Conservation (phyloP, 495 filamentous ascomycete genomes). For the Penicillium egyptiacum region DNA sequence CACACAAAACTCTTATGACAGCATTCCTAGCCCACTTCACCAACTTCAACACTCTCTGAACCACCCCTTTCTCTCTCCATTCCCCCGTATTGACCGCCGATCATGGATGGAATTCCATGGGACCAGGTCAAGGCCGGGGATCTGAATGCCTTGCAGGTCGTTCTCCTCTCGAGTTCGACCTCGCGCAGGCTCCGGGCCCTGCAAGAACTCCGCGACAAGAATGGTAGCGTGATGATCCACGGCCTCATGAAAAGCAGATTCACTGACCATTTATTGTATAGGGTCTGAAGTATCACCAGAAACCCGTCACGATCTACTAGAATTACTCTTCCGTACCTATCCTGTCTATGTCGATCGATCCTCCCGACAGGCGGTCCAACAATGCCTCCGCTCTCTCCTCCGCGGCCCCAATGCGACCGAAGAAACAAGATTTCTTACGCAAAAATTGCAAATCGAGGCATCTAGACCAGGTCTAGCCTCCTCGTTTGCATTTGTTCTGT, state of each 20-base stretch:
- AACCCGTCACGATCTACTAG: slow-evolving; percentile 51
- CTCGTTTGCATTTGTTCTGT: slow-evolving; percentile 79
- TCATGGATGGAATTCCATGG: slow-evolving; percentile 52
- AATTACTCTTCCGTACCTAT: slow-evolving; percentile 79
- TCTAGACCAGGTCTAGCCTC: slow-evolving; percentile 72
- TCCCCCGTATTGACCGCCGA: slow-evolving; percentile 36
- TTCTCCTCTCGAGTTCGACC: slow-evolving; percentile 51
- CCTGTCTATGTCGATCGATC: slow-evolving; percentile 80
- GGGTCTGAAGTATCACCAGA: slow-evolving; percentile 39
- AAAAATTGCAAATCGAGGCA: slow-evolving; percentile 60
- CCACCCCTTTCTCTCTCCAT: slow-evolving; percentile 22
- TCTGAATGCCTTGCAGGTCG: slow-evolving; percentile 46
- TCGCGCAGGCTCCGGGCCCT: slow-evolving; percentile 48
- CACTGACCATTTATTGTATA: slow-evolving; percentile 19
- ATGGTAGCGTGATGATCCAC: slow-evolving; percentile 31
- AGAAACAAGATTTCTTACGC: slow-evolving; percentile 59
- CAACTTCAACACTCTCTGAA: slow-evolving; percentile 16
- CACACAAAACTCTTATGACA: slow-evolving; percentile 52
- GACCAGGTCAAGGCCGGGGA: slow-evolving; percentile 50
- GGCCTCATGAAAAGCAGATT: not conserved
- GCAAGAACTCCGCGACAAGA: slow-evolving; percentile 50
- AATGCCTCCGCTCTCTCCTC: slow-evolving; percentile 68
- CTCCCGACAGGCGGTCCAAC: slow-evolving; percentile 77
- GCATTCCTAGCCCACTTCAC: slow-evolving; percentile 37
- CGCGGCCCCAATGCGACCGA: slow-evolving; percentile 49